phyloP scores from a whole-genome alignment of 768 basidiomycete species.

The Phylloporus sp. region DNA sequence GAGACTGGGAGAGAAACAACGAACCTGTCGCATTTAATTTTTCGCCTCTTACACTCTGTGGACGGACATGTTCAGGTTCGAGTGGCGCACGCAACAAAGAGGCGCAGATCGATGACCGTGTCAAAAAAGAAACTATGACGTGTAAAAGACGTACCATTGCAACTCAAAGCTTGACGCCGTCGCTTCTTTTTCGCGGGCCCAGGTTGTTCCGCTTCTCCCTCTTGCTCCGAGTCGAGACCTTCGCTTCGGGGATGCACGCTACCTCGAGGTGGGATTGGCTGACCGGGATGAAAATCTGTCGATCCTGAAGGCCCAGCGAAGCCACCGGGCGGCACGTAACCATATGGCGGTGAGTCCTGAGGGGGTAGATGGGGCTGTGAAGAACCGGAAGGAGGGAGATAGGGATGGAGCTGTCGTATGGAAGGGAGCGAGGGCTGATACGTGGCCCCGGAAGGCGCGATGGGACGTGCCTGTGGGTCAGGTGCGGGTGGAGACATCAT shows the following conservation, averaged over 20 bases:
- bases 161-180: conserved; percentile 77
- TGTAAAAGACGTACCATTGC: conserved; percentile 58
- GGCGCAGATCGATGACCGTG: conserved; percentile 3
- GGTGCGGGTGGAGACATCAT: conserved; percentile 25
- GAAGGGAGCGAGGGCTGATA: conserved; percentile 49
- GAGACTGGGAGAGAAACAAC: conserved; percentile 16
- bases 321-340: conserved; percentile 22
- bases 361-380: conserved; percentile 26
- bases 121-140: conserved; percentile 17
- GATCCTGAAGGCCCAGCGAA: conserved; percentile 24
- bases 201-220: conserved; percentile 47
- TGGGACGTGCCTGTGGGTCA: conserved; percentile 27
- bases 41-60: conserved; percentile 79
- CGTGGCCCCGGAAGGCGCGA: conserved; percentile 18
- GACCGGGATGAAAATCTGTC: conserved; percentile 25
- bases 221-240: conserved; percentile 52
- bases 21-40: conserved; percentile 86
- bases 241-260: conserved; percentile 32
- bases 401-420: conserved; percentile 66
- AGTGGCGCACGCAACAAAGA: conserved; percentile 1
- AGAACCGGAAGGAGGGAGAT: conserved; percentile 50
- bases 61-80: conserved; percentile 8
- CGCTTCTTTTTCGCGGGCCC: conserved; percentile 80
- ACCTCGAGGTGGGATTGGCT: conserved; percentile 16
- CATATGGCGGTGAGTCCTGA: conserved; percentile 25